Evolutionary conservation across 768 basidiomycete species (phyloP), one percentile per base, ranked within the genome.

Genomic region (Astraeus odoratus): DNA sequence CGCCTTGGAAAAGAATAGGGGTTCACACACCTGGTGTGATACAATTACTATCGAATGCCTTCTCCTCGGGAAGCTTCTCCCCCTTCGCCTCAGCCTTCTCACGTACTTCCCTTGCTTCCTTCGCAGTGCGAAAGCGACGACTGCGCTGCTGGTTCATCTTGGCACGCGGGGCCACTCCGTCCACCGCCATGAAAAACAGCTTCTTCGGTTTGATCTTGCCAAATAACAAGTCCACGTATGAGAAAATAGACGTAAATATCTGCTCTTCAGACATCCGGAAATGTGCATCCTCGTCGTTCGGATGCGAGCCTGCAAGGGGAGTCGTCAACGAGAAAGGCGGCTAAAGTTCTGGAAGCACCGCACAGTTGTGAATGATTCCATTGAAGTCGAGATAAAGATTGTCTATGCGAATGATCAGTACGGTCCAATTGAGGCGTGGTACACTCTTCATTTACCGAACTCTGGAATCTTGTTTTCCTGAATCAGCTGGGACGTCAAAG

Each of bases 71-170:
- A 42, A 98, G 62, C 57, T 86, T 81, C 71, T 97, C 94, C 33
- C 96, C 95, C 53, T 88, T 91, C 41, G 76, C 70, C 62, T 81
- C 76, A 2, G 95, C 96, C 68, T 86, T 90, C 66, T 90, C 88
- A 47, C 84, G 70, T 27, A 86, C 68, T 63, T 98, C 92, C 54
- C 76, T 84, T 3, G 86, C 88, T 64, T 97, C 95, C 67, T 86
- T 91, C 6, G 94, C 94, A 0, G 94, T 92, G 45, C 95, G 73
- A 71, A 98, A 99, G 37, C 94, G 81, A 30, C 95, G 74, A 60
- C 86, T 84, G 16, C 95, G 82, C 60, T 98, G 95, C 66, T 98
- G 95, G 61, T 99, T 99, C 95, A 97, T 96, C 76, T 99, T 98
- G 26, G 95, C 95, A 37, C 95, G 73, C 4, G 95, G 95, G 0